phyloP scores from a whole-genome alignment of 2,329 filamentous ascomycete genomes.

The Colletotrichum melonis region DNA sequence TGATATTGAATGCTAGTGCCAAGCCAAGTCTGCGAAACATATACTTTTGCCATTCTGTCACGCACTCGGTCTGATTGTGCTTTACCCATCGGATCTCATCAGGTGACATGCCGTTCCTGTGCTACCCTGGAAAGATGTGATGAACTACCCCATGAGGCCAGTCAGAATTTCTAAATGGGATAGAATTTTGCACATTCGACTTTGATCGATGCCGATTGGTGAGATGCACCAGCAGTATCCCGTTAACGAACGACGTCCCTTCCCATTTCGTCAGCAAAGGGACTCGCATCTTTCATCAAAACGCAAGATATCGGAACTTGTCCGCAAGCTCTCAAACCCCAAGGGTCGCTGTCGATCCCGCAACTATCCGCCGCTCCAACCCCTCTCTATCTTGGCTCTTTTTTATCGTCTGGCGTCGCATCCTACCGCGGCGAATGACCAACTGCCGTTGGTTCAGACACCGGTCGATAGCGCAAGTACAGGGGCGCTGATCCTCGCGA shows the following conservation, averaged over 20 bases:
- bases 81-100: not conserved
- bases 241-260: not conserved
- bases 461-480: constrained; percentile 19
- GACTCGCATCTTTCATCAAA: not conserved
- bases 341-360: not conserved
- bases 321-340: not conserved
- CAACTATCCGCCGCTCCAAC: not conserved
- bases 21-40: not conserved
- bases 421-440: constrained; percentile 11
- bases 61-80: not conserved
- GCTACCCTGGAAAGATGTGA: not conserved
- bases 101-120: not conserved
- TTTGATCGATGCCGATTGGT: not conserved
- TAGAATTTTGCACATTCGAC: not conserved
- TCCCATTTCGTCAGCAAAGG: too few relatives aligned
- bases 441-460: constrained; percentile 18
- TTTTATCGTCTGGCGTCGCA: not conserved
- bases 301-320: not conserved
- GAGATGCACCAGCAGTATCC: not conserved
- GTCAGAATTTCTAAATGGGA: not conserved
- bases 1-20: not conserved
- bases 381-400: not conserved
- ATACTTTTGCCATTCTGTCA: not conserved
- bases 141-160: not conserved
- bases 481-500: constrained; percentile 17